These are phyloP conservation scores for Tremella mesenterica DNA, from an alignment of 768 basidiomycete genomes.

Conservation along the genomic window DNA sequence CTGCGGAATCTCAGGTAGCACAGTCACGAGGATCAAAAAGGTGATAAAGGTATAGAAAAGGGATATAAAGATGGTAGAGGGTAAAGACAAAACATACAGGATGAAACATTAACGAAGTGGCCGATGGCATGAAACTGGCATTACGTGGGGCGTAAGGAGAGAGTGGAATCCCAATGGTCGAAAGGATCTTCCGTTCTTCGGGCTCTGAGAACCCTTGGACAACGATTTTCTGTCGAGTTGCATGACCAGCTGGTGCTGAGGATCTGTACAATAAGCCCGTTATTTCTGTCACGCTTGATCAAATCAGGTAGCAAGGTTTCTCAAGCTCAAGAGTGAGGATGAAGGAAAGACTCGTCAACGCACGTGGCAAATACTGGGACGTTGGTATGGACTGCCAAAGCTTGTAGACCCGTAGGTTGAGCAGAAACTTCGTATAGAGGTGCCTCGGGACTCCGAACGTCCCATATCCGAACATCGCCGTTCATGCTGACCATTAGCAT, in stretches of 20 bases:
- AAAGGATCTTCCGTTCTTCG: slow-evolving; percentile 19
- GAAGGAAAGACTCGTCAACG: slow-evolving; percentile 34
- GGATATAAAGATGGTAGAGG: no score
- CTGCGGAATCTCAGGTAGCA: no score
- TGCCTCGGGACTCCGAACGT: slow-evolving; percentile 59
- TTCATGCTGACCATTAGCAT: slow-evolving; percentile 54
- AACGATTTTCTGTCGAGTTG: slow-evolving; percentile 31
- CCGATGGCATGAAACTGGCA: slow-evolving; percentile 37
- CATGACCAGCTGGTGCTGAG: slow-evolving; percentile 27
- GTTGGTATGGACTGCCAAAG: slow-evolving; percentile 77
- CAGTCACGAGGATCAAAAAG: no score
- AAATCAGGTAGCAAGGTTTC: background rate
- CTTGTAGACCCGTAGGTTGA: slow-evolving; percentile 64
- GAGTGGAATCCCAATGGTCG: slow-evolving; percentile 29
- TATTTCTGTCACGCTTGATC: no score
- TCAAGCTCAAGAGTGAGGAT: background rate
- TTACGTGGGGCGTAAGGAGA: slow-evolving; percentile 3
- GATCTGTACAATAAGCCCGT: slow-evolving; percentile 21
- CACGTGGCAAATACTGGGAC: slow-evolving; percentile 79
- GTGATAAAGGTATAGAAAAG: no score
- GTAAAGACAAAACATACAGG: slow-evolving; percentile 44
- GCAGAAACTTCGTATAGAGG: slow-evolving; percentile 59
- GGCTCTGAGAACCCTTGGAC: slow-evolving; percentile 35
- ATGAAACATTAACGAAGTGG: slow-evolving; percentile 42
- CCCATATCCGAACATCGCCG: slow-evolving; percentile 87